phyloP scores from a whole-genome alignment of 148 eudicot species.

The Heliamphora exappendiculata region DNA sequence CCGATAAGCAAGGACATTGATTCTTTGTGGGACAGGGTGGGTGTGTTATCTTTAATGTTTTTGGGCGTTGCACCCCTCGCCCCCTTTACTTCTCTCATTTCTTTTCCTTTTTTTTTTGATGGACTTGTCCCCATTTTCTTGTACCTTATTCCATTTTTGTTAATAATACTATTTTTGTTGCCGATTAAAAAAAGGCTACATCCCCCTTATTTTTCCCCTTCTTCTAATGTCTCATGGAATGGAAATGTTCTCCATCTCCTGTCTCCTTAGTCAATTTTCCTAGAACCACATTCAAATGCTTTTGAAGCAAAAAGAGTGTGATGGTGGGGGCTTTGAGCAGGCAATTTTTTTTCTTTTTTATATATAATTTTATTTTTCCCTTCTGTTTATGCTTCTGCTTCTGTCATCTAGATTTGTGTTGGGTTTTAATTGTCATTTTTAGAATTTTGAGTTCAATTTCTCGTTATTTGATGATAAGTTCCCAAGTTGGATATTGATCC shows the following conservation, averaged over 20 bases:
- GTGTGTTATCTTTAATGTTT: too few species aligned
- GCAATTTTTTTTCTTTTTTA: conserved; percentile 3
- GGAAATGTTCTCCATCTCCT: background rate
- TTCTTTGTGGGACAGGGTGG: too few species aligned
- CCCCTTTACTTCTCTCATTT: background rate
- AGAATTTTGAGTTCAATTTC: background rate
- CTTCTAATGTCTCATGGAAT: background rate
- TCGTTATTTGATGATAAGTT: background rate
- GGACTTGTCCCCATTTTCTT: background rate
- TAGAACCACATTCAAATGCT: background rate
- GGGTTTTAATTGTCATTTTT: background rate
- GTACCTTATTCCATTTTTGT: background rate
- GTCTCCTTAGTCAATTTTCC: background rate
- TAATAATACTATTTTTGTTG: too few species aligned
- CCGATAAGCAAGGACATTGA: too few species aligned
- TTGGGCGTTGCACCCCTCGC: background rate
- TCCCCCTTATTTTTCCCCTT: background rate
- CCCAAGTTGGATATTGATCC: background rate
- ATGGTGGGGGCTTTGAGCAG: background rate
- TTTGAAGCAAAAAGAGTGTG: background rate
- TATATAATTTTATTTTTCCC: too few species aligned
- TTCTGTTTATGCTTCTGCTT: background rate
- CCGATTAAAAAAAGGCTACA: too few species aligned
- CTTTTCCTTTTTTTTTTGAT: background rate
- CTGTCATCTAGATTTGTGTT: background rate